These are phyloP conservation scores for Mycena crocata DNA, from an alignment of 768 basidiomycete species.

Conservation along the genomic window DNA sequence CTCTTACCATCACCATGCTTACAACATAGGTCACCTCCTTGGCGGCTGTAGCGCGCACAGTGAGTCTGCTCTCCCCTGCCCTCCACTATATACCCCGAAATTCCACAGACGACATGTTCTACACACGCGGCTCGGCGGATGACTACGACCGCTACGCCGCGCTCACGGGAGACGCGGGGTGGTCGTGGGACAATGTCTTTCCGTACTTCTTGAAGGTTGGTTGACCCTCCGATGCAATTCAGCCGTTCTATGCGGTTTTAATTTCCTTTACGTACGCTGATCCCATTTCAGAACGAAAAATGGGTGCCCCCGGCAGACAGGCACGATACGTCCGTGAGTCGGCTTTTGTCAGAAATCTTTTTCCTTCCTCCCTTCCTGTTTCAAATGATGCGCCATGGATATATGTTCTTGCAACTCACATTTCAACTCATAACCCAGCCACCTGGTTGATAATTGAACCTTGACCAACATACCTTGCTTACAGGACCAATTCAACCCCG, in stretches of 20 bases:
- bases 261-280: neutral
- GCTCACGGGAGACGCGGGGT: constrained; percentile 45
- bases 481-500: constrained; percentile 50
- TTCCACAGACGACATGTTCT: constrained; percentile 36
- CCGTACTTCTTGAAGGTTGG: constrained; percentile 44
- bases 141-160: constrained; percentile 45
- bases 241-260: no score
- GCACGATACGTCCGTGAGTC: constrained; percentile 51
- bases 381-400: no score
- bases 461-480: no score
- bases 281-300: constrained; percentile 46
- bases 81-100: neutral
- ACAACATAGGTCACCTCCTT: no score
- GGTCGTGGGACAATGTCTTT: constrained; percentile 48
- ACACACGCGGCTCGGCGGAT: constrained; percentile 44
- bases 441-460: no score
- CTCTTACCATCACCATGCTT: neutral
- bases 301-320: constrained; percentile 47
- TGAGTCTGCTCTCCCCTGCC: neutral
- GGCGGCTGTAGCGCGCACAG: constrained; percentile 9
- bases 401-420: no score
- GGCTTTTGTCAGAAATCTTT: no score
- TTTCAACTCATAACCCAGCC: no score
- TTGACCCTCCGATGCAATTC: no score
- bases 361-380: no score